Base-by-base conservation (phyloP, 306 rosid species). In the Dalbergia cochinchinensis region DNA sequence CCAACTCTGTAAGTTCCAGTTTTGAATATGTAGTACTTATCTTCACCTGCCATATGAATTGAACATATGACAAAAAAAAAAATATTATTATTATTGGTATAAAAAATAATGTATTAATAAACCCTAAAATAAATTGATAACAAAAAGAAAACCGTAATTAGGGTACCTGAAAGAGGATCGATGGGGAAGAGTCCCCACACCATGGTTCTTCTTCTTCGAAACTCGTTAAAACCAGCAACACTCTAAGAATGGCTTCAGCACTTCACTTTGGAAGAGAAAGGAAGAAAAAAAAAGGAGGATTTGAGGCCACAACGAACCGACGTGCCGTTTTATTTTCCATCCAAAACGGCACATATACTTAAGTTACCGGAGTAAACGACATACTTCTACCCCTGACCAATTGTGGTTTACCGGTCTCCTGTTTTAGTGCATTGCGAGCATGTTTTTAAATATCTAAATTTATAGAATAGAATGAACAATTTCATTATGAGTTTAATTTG, bases 121-220 rank as follows among this genome's bases (percentile, higher is more conserved):
- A 8, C 48, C 5, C 18, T 69, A 18, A 54, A 65, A 50, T 31
- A 16, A 84, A 78, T 1, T 44, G 65, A 81, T 66, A 41, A 7
- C 6, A 11, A 18, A 53, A 53, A 53, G n/a, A 16, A 53, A 14
- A 53, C 0, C 12, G 31, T 26, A 26, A 26, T 26, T 26, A 26
- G 31, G 15, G n/a, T 61, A 90, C 98, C 97, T 42, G 91, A 80
- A 69, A 85, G 89, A 81, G 92, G 89, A 48, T 92, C 97, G 11
- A 78, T 81, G 54, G 98, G 97, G 78, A 90, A 86, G 79, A 94
- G 85, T 11, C 90, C 97, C 94, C 94, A 94, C 61, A 94, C 98
- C 98, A 94, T 94, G 71, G 22, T 91, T 51, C 68, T 74, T 63
- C 53, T 81, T 45, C 58, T 39, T 15, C 3, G 35, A 18, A 74